Conservation (phyloP, 768 basidiomycete genomes). For the Kwoniella sp. region DNA sequence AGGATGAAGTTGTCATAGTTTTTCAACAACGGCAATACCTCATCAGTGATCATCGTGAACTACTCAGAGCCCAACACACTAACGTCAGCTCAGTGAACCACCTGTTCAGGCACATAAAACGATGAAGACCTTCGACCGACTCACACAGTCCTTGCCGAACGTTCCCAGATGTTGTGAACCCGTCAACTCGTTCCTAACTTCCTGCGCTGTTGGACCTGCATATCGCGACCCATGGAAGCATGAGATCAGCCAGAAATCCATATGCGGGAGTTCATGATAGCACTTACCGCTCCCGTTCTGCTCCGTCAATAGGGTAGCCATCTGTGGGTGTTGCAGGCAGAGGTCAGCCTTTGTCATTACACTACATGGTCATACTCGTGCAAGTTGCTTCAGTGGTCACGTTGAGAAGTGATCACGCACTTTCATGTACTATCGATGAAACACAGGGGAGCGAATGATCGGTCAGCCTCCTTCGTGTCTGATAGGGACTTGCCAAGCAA, state of each 20-base stretch:
- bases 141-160: slow-evolving; percentile 22
- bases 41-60: slow-evolving; percentile 82
- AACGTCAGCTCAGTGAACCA: not conserved
- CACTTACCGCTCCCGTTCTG: slow-evolving; percentile 26
- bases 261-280: not conserved
- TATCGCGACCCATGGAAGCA: not conserved
- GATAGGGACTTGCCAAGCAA: too few relatives aligned
- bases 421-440: slow-evolving; percentile 5
- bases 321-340: too few relatives aligned
- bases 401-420: too few relatives aligned
- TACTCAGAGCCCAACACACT: slow-evolving; percentile 27
- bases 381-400: too few relatives aligned
- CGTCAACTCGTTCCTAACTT: slow-evolving; percentile 6
- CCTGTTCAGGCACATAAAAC: not conserved
- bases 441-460: too few relatives aligned
- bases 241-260: not conserved
- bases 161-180: slow-evolving; percentile 20
- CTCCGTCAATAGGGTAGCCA: slow-evolving; percentile 24
- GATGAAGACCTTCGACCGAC: not conserved
- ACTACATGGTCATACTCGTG: too few relatives aligned
- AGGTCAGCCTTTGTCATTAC: too few relatives aligned
- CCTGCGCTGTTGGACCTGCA: slow-evolving; percentile 17
- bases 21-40: slow-evolving; percentile 64
- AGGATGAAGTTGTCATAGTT: slow-evolving; percentile 69
- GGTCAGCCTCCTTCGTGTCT: too few relatives aligned